Percentiles rank a stretch among this genome's conserved stretches.
Evolutionary conservation across 176 grass and related monocot species (phyloP).

Genomic region (Tuctoria greenei): DNA sequence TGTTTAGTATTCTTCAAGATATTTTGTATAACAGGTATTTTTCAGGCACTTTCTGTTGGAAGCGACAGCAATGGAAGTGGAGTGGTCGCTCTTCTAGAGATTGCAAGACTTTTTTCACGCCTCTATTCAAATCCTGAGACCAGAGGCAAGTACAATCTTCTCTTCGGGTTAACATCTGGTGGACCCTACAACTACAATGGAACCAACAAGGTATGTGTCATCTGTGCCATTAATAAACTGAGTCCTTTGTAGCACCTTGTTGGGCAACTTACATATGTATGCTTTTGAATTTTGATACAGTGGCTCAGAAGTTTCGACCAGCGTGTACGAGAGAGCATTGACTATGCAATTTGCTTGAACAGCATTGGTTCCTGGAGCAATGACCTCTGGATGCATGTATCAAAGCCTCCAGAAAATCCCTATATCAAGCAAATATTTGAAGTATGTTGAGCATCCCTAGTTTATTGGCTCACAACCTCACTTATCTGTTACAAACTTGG

Average conservation of each 20-base stretch:
- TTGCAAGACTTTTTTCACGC: slow-evolving; percentile 81
- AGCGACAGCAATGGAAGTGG: slow-evolving; percentile 98
- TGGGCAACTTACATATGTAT: slow-evolving; percentile 17
- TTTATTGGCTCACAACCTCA: slow-evolving; percentile 21
- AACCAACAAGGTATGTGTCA: slow-evolving; percentile 67
- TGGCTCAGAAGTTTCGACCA: slow-evolving; percentile 99
- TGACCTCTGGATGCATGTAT: slow-evolving; percentile 94
- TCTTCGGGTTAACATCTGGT: slow-evolving; percentile 95
- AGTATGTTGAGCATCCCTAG: slow-evolving; percentile 45
- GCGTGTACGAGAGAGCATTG: slow-evolving; percentile 85
- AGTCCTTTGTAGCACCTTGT: slow-evolving; percentile 13
- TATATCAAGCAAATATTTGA: slow-evolving; percentile 96
- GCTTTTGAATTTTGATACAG: slow-evolving; percentile 44
- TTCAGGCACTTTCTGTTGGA: slow-evolving; percentile 82
- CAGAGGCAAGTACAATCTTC: slow-evolving; percentile 92
- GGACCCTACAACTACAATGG: slow-evolving; percentile 99
- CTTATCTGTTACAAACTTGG: neutral
- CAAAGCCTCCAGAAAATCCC: slow-evolving; percentile 94
- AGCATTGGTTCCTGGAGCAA: slow-evolving; percentile 86
- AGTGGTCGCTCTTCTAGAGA: slow-evolving; percentile 88
- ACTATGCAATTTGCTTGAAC: slow-evolving; percentile 97
- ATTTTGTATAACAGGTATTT: slow-evolving; percentile 31
- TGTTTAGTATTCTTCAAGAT: slow-evolving; percentile 26
- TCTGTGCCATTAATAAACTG: neutral
- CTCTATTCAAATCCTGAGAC: slow-evolving; percentile 95